phyloP scores from a whole-genome alignment of 331 rosid species.

The Phaseolus coccineus region DNA sequence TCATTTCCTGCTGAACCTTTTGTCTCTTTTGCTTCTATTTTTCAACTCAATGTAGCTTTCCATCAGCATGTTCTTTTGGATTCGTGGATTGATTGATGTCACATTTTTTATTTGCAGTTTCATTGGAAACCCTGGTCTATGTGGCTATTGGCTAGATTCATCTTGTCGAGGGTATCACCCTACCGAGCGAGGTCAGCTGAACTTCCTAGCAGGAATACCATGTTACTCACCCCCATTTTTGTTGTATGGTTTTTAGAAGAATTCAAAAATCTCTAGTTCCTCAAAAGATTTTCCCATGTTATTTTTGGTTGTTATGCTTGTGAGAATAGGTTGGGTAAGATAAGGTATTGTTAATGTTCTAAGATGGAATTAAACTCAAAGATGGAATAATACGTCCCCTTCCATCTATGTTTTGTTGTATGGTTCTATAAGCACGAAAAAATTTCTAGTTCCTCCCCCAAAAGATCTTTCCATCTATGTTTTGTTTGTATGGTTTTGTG shows the following conservation, averaged over 20 bases:
- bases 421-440: too few relatives aligned
- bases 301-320: not conserved
- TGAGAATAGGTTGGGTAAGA: not conserved
- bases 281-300: slow-evolving; percentile 5
- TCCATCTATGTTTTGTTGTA: too few relatives aligned
- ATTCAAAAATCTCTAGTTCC: not conserved
- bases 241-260: not conserved
- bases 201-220: not conserved
- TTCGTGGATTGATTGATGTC: slow-evolving; percentile 38
- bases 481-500: too few relatives aligned
- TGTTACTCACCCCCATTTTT: not conserved
- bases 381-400: not conserved
- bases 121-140: slow-evolving; percentile 79
- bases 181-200: slow-evolving; percentile 66
- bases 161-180: slow-evolving; percentile 63
- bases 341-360: not conserved
- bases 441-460: too few relatives aligned
- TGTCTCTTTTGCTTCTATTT: not conserved
- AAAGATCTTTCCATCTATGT: too few relatives aligned
- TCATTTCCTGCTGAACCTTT: slow-evolving; percentile 10
- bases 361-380: not conserved
- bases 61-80: not conserved
- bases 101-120: slow-evolving; percentile 58
- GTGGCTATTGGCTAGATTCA: slow-evolving; percentile 70
- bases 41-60: not conserved